A percentile compares a stretch with the other conserved stretches of the same genome.
Conservation (phyloP, 441 rosid species). For the Omphalea diandra region DNA sequence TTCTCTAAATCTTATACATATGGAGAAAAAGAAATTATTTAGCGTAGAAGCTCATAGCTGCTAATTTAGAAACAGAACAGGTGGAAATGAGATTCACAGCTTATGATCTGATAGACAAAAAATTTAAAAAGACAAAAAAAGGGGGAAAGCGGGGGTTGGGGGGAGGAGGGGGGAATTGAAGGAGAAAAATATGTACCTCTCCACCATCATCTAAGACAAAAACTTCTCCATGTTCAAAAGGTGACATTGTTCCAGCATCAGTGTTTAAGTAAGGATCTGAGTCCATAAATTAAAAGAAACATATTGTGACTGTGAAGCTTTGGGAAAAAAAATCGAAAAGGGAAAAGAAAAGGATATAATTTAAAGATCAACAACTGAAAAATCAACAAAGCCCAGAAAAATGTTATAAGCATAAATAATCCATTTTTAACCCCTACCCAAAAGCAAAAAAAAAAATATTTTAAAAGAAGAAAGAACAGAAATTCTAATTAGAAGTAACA, state of each 20-base stretch:
- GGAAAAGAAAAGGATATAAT: neutral
- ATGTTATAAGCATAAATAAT: neutral
- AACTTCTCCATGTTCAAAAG: conserved; percentile 96
- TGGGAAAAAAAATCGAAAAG: neutral
- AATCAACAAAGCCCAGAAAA: neutral
- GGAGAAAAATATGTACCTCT: conserved; percentile 52
- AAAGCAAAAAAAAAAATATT: neutral
- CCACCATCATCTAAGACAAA: conserved; percentile 99
- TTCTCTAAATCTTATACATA: neutral
- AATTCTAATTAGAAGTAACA: neutral
- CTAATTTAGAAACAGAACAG: conserved; percentile 3
- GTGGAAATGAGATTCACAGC: neutral
- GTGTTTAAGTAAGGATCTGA: conserved; percentile 95
- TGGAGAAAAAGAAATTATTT: neutral
- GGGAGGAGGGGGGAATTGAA: no score
- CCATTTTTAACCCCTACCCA: neutral
- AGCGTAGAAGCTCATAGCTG: neutral
- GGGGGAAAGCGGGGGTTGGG: no score
- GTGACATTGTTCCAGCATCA: conserved; percentile 99
- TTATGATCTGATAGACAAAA: neutral
- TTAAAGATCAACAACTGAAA: neutral
- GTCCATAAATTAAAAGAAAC: neutral
- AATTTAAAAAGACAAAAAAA: neutral
- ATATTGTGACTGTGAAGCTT: neutral
- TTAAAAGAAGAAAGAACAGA: neutral